A percentile compares a stretch with the other conserved stretches of the same genome.
These are phyloP conservation scores for Suillus subluteus DNA, from an alignment of 768 basidiomycete species.

Conservation along the genomic window DNA sequence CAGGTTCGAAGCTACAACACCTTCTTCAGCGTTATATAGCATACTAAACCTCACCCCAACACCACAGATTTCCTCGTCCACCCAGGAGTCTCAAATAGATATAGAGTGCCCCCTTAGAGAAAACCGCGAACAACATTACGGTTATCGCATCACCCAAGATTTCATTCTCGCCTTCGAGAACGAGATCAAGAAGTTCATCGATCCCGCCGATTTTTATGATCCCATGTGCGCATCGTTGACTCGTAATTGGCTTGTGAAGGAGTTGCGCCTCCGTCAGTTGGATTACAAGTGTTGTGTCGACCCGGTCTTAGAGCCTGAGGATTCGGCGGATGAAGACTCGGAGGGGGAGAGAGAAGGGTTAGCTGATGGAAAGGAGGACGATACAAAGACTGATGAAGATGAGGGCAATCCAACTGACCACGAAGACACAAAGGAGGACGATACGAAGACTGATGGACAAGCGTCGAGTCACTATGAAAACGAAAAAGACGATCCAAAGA, in stretches of 20 bases:
- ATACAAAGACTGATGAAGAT: neutral
- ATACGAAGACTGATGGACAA: neutral
- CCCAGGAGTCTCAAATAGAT: neutral
- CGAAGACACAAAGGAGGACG: neutral
- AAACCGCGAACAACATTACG: neutral
- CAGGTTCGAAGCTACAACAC: neutral
- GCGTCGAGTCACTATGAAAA: neutral
- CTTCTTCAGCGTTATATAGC: neutral
- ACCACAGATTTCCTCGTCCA: neutral
- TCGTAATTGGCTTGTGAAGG: conserved; percentile 3
- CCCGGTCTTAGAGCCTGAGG: neutral
- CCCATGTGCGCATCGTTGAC: neutral
- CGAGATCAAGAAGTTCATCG: neutral
- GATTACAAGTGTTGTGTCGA: neutral
- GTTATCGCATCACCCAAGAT: neutral
- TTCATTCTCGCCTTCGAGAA: conserved; percentile 5
- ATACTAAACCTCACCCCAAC: neutral
- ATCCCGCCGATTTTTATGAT: conserved; percentile 1
- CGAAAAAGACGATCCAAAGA: neutral
- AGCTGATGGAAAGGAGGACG: neutral
- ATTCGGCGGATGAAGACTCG: neutral
- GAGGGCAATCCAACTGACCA: neutral
- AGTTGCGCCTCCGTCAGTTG: conserved; percentile 1
- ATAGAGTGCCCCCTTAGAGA: neutral
- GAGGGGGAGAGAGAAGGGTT: neutral